Base-by-base conservation (phyloP, 2,329 filamentous ascomycete genomes). In the Hypoxylon sp. region DNA sequence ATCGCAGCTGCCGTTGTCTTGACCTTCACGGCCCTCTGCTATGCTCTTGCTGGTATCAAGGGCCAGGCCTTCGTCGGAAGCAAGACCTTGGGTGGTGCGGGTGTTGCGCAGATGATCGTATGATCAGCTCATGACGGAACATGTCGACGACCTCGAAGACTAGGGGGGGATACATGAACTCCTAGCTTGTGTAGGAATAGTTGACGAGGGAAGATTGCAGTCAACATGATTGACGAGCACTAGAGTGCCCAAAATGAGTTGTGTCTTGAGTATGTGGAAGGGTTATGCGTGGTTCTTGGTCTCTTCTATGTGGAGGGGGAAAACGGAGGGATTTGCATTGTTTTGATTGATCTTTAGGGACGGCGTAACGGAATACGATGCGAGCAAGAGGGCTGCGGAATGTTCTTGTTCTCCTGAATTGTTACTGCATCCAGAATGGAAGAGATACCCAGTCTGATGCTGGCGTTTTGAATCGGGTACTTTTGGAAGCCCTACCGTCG, bases 51-150 rank as follows among this genome's bases (percentile, higher is more conserved):
- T 13, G 93, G 87, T 44, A 68, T 95, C 80, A 95, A 93, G 85
- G 91, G 92, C 67, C 93, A 97, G 83, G 91, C 89, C 37, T 97
- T 97, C 81, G 89, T 94, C 72, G 92, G 92, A 68, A 98, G 94
- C 87, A 98, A 98, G 89, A 98, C 95, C 15, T 86, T 99, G 58
- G 96, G 96, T 73, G 96, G 96, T 58, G 91, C 93, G 73, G 95
- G 95, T 57, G 92, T 98, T 74, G 96, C 94, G 69, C 94, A 98
- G 85, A 98, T 98, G 95, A 98, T 98, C 82, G 94, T 98, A 77
- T 97, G 86, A 84, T 74, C 62, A 6, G 27, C 15, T 42, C 29
- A 56, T 37, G 32, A 50, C 10, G 15, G 46, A 46, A 59, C 24
- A 39, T 47, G 27, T 47, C 37, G 27, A 52, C 37, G 27, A 48